A percentile compares a stretch with the other conserved stretches of the same genome.
These are phyloP conservation scores for Suillus clintonianus DNA, from an alignment of 768 basidiomycete genomes.

Conservation along the genomic window DNA sequence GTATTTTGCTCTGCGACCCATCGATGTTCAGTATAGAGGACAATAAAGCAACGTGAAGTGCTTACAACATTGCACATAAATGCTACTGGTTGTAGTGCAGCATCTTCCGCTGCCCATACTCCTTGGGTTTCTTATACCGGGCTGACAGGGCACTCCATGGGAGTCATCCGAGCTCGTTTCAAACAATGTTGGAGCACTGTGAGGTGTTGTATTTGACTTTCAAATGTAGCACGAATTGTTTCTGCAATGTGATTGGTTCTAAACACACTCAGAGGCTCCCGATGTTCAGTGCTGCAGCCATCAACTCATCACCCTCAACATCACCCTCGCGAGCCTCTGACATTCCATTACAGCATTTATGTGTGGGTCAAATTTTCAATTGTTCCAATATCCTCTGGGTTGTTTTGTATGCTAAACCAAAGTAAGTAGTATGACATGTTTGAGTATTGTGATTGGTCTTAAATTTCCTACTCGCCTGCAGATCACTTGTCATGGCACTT, in stretches of 20 bases:
- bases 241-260: neutral
- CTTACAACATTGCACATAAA: neutral
- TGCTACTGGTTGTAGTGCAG: neutral
- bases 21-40: neutral
- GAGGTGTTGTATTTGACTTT: neutral
- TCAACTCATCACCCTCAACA: neutral
- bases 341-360: neutral
- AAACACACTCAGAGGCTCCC: neutral
- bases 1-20: constrained; percentile 3
- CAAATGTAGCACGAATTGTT: neutral
- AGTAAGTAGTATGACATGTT: neutral
- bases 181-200: neutral
- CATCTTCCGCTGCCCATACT: neutral
- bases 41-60: neutral
- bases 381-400: neutral
- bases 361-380: neutral
- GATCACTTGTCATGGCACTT: neutral
- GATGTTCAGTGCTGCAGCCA: neutral
- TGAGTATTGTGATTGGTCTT: neutral
- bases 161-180: neutral
- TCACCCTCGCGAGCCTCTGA: neutral
- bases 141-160: neutral
- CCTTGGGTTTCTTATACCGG: neutral
- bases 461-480: neutral
- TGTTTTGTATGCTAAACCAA: neutral